Evolutionary conservation across 2,329 filamentous ascomycete species (phyloP).

Genomic region (Endothia cerciana): DNA sequence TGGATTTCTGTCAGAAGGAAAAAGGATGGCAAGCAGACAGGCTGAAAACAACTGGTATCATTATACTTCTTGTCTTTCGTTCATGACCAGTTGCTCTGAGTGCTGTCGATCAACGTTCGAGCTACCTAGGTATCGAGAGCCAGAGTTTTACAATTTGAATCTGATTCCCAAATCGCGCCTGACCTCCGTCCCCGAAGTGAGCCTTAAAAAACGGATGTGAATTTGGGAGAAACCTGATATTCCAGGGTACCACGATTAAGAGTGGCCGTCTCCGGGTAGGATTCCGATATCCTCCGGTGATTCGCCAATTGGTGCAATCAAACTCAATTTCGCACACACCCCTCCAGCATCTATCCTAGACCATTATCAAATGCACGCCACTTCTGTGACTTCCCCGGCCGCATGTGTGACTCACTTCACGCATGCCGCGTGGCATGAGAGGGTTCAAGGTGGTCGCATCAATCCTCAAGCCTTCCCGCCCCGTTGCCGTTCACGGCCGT

Average conservation of each 20-base stretch:
- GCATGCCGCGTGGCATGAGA: neutral
- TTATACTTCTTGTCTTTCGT: slow-evolving; percentile 33
- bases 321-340: neutral
- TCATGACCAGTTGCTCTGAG: slow-evolving; percentile 22
- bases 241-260: neutral
- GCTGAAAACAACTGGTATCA: slow-evolving; percentile 29
- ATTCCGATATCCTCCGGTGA: neutral
- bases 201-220: neutral
- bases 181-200: neutral
- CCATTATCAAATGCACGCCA: neutral
- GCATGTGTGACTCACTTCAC: slow-evolving; percentile 19
- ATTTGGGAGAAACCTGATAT: neutral
- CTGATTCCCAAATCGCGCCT: slow-evolving; percentile 16
- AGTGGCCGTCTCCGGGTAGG: neutral
- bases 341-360: neutral
- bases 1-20: slow-evolving; percentile 1
- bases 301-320: neutral
- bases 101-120: neutral
- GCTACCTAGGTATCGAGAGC: neutral
- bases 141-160: slow-evolving; percentile 17
- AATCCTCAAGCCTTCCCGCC: neutral
- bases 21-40: neutral
- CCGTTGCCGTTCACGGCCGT: slow-evolving; percentile 18
- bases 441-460: slow-evolving; percentile 12
- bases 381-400: neutral